These are phyloP conservation scores for Lyophyllum semitale DNA, from an alignment of 768 basidiomycete genomes.

Conservation along the genomic window DNA sequence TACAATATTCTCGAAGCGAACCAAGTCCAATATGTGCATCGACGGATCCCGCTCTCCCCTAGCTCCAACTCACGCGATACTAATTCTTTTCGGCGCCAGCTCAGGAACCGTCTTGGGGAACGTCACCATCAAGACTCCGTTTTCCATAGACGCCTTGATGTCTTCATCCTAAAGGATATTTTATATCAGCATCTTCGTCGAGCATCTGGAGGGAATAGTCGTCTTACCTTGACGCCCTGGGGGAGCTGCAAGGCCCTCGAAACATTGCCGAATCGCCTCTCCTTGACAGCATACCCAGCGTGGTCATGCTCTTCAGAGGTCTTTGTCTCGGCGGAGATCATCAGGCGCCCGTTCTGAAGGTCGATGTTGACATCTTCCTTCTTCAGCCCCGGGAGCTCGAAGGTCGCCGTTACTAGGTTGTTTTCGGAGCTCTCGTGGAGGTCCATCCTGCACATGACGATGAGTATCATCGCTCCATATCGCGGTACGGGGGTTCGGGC, in stretches of 20 bases:
- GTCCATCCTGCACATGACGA: constrained; percentile 41
- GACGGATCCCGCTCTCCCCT: background rate
- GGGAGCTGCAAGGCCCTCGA: constrained; percentile 49
- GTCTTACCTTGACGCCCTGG: constrained; percentile 44
- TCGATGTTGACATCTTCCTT: constrained; percentile 50
- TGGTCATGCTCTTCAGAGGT: constrained; percentile 32
- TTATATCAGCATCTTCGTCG: background rate
- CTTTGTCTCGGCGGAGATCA: constrained; percentile 46
- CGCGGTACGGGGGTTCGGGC: background rate
- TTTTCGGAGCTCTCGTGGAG: constrained; percentile 42
- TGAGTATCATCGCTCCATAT: background rate
- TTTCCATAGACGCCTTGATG: constrained; percentile 11
- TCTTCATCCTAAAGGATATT: constrained; percentile 5
- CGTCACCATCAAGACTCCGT: constrained; percentile 7
- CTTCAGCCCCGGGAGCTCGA: constrained; percentile 57
- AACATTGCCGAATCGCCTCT: constrained; percentile 51
- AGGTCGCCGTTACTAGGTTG: constrained; percentile 49
- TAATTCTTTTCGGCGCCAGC: constrained; percentile 44
- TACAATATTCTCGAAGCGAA: background rate
- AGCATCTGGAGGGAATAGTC: constrained; percentile 23
- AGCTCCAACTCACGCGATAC: constrained; percentile 21
- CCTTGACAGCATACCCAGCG: constrained; percentile 40
- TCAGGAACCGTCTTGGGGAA: constrained; percentile 29
- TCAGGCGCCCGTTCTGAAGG: constrained; percentile 47
- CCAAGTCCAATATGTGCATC: background rate